Evolutionary conservation across 192 early-diverging fungal genomes (phyloP).

Genomic region (Entomortierella lignicola): DNA sequence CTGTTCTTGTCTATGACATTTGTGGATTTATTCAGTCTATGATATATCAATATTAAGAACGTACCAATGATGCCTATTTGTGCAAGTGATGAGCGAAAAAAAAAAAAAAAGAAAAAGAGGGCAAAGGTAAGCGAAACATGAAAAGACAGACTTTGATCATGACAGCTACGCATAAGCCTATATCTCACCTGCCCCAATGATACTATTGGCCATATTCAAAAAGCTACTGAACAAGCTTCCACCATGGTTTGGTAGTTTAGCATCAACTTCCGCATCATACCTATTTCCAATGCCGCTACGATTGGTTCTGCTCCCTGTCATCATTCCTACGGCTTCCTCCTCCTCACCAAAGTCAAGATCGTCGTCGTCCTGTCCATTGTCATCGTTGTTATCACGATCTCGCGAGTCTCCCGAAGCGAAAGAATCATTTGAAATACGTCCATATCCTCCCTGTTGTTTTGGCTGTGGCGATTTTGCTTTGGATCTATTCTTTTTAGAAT

Average conservation of each 20-base stretch:
- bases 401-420: constrained; percentile 22
- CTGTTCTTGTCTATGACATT: no score
- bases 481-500: constrained; percentile 1
- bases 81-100: neutral
- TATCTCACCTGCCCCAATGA: constrained; percentile 87
- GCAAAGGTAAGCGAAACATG: neutral
- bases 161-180: no score
- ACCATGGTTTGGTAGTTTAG: constrained; percentile 62
- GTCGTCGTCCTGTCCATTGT: constrained; percentile 19
- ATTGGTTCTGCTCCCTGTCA: constrained; percentile 48
- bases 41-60: neutral
- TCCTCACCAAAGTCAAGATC: constrained; percentile 35
- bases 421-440: constrained; percentile 50
- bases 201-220: constrained; percentile 93
- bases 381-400: constrained; percentile 19
- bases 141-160: neutral
- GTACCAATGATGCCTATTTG: constrained; percentile 38
- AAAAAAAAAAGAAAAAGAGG: neutral
- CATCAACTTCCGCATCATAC: constrained; percentile 12
- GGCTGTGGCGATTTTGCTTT: constrained; percentile 20
- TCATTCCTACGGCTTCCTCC: constrained; percentile 48
- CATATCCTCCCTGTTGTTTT: constrained; percentile 30
- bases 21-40: neutral
- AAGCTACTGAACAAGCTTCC: constrained; percentile 68
- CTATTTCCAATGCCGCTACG: constrained; percentile 50